Evolutionary conservation across 208 protist genomes (phyloP), one percentile per base, ranked within the genome.

Genomic region (Trichomonas vaginalis): DNA sequence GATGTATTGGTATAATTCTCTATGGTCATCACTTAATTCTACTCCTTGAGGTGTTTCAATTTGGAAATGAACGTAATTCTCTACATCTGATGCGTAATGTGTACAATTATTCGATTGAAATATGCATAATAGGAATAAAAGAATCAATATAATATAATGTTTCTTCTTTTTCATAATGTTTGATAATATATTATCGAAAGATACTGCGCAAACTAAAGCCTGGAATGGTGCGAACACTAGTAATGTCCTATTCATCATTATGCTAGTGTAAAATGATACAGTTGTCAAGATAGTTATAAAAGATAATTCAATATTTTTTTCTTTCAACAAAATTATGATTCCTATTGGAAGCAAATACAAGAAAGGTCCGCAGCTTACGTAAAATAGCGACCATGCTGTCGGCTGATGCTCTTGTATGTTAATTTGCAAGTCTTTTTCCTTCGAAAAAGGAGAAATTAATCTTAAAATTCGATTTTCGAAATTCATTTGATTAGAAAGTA

Each of bases 1-100:
- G 21, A 99, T 97, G 99, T 99, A 99, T 80, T 97, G 95, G 97
- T 99, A 99, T 1, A 98, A 97, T 95, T 99, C 98, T 90, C 98
- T 97, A 97, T 99, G 99, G 97, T 99, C 99, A 96, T 99, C 98
- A 39, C 99, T 97, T 32, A 99, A 98, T 15, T 98, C 95, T 12
- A 96, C 35, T 37, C 70, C 87, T 17, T 97, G 98, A 98, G 8
- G 97, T 97, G 45, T 97, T 97, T 35, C 80, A 39, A 97, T 42
- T 21, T 97, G 96, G 42, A 47, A 98, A 96, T 99, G 99, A 3
- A 98, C 98, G 56, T 97, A 97, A 40, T 96, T 96, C 23, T 98
- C 98, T 4, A 98, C 97, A 97, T 97, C 98, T n/a, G 96, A 97
- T 95, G 97, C 98, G 96, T 98, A 98, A 80, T 97, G 96, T 8